Conservation (phyloP, 257 asterid species). For the Ilex asprella region DNA sequence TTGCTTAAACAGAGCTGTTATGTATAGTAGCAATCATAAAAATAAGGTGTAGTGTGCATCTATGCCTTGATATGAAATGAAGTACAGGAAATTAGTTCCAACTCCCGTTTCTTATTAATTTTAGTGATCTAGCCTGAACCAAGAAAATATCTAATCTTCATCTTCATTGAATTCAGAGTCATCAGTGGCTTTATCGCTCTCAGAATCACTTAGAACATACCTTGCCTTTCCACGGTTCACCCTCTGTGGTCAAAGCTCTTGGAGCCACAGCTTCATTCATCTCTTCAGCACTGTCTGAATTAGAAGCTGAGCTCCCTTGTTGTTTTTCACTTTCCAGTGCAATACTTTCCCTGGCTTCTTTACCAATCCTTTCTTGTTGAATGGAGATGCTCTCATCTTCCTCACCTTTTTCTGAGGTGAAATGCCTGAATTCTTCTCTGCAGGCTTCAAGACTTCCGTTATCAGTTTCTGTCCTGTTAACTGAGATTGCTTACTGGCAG, state of each 20-base stretch:
- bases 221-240: slow-evolving; percentile 27
- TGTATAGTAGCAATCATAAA: no score
- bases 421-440: slow-evolving; percentile 20
- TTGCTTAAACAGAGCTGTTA: no score
- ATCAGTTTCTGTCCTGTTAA: slow-evolving; percentile 59
- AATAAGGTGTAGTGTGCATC: no score
- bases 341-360: slow-evolving; percentile 24
- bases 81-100: neutral
- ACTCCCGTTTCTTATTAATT: no score
- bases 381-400: slow-evolving; percentile 80
- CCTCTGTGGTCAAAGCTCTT: slow-evolving; percentile 52
- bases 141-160: slow-evolving; percentile 15
- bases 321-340: slow-evolving; percentile 20
- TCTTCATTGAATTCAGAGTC: slow-evolving; percentile 45
- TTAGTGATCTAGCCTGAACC: neutral
- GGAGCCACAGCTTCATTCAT: slow-evolving; percentile 25
- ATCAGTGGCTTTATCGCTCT: slow-evolving; percentile 31
- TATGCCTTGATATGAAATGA: neutral
- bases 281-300: slow-evolving; percentile 35
- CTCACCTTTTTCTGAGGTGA: slow-evolving; percentile 85
- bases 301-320: slow-evolving; percentile 30
- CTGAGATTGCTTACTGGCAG: slow-evolving; percentile 32
- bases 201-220: slow-evolving; percentile 67
- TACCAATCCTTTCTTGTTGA: slow-evolving; percentile 63
- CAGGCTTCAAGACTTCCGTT: slow-evolving; percentile 58